Conservation (phyloP, 306 rosid species). For the Lagenaria siceraria region DNA sequence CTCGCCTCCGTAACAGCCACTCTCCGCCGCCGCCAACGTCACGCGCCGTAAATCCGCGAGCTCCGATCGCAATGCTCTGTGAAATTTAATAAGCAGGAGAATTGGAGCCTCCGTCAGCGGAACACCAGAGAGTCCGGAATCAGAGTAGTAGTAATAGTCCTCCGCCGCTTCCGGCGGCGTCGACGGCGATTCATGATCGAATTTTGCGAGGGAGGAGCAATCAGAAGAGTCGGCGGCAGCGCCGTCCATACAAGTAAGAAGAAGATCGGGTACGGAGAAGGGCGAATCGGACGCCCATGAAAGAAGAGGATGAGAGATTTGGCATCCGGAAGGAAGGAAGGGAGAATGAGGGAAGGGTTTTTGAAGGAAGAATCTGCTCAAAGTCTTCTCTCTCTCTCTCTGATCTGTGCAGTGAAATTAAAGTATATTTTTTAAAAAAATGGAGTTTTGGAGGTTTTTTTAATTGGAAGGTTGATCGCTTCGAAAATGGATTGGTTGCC, state of each 20-base stretch:
- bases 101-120: constrained; percentile 42
- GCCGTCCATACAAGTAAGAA: constrained; percentile 47
- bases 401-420: background rate
- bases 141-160: background rate
- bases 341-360: constrained; percentile 2
- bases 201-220: constrained; percentile 12
- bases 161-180: constrained; percentile 1
- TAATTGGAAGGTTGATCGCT: background rate
- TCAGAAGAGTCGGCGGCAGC: constrained; percentile 16
- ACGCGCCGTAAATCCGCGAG: constrained; percentile 33
- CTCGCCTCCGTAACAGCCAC: constrained; percentile 10
- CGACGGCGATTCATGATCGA: constrained; percentile 6
- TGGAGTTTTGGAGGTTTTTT: background rate
- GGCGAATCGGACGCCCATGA: constrained; percentile 39
- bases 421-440: no score
- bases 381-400: background rate
- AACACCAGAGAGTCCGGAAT: constrained; percentile 2
- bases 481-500: background rate
- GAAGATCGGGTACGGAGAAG: background rate
- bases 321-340: constrained; percentile 8
- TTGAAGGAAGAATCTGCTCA: background rate
- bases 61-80: constrained; percentile 60
- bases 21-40: constrained; percentile 32
- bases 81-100: constrained; percentile 57
- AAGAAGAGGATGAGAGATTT: constrained; percentile 10